Percentiles rank a stretch among this genome's conserved stretches.
These are phyloP conservation scores for Erysiphe pulchra DNA, from an alignment of 2,329 filamentous ascomycete genomes.

Conservation along the genomic window DNA sequence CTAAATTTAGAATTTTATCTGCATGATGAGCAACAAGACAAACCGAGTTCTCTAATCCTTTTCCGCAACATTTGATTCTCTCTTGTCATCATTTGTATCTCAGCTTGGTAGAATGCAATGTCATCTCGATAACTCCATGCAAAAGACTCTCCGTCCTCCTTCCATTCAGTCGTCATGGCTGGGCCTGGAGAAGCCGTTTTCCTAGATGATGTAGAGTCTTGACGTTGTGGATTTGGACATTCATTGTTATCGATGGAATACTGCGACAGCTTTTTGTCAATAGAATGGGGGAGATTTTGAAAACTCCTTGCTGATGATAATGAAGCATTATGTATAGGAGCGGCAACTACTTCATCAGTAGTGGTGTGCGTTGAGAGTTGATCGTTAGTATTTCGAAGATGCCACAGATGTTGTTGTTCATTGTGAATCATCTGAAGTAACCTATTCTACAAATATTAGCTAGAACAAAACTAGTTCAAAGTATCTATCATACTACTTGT, in stretches of 20 bases:
- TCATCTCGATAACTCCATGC: slow-evolving; percentile 43
- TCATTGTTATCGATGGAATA: slow-evolving; percentile 30
- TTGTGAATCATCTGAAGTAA: slow-evolving; percentile 52
- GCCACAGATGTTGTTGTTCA: slow-evolving; percentile 44
- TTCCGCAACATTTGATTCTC: slow-evolving; percentile 67
- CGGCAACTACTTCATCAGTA: slow-evolving; percentile 17
- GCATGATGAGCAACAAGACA: slow-evolving; percentile 5
- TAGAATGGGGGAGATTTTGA: slow-evolving; percentile 25
- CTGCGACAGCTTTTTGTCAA: slow-evolving; percentile 18
- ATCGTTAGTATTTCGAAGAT: slow-evolving; percentile 22
- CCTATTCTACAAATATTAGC: slow-evolving; percentile 28
- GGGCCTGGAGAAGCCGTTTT: slow-evolving; percentile 28
- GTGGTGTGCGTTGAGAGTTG: slow-evolving; percentile 16
- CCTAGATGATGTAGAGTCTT: slow-evolving; percentile 32
- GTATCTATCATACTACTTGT: slow-evolving; percentile 32
- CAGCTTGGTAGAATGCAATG: slow-evolving; percentile 56
- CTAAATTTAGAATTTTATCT: too few species aligned
- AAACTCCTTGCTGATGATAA: slow-evolving; percentile 15
- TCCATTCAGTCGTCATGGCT: slow-evolving; percentile 30
- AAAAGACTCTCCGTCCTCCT: slow-evolving; percentile 30
- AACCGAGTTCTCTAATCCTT: slow-evolving; percentile 48
- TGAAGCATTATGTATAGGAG: slow-evolving; percentile 20
- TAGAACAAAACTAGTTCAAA: not conserved
- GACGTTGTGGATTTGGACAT: slow-evolving; percentile 24
- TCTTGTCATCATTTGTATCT: slow-evolving; percentile 50